These are phyloP conservation scores for Arthrocladium fulminans DNA, from an alignment of 2,329 filamentous ascomycete species.

Conservation along the genomic window DNA sequence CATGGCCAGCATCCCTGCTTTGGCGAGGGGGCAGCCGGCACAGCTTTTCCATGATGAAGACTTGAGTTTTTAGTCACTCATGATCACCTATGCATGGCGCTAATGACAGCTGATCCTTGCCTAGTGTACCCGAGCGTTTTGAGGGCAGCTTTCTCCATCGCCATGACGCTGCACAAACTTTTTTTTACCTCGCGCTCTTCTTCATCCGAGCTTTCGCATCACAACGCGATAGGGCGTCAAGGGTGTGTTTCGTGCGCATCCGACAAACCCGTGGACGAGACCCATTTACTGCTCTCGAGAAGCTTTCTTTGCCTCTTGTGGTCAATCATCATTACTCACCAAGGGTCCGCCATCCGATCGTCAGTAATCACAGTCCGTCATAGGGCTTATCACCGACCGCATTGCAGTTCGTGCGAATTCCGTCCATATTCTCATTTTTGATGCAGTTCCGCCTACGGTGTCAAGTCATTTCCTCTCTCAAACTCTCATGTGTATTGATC, in stretches of 20 bases:
- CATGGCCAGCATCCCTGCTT: no score
- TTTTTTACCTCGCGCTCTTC: neutral
- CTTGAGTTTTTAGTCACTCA: no score
- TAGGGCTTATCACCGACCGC: no score
- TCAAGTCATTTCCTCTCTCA: no score
- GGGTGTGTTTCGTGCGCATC: neutral
- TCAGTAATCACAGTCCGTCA: neutral
- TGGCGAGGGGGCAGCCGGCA: no score
- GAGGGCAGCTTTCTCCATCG: neutral
- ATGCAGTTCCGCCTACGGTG: no score
- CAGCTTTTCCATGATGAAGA: no score
- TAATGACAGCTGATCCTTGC: no score
- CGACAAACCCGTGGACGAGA: neutral
- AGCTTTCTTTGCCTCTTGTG: neutral
- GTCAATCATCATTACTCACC: neutral
- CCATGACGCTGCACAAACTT: neutral
- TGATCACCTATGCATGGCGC: no score
- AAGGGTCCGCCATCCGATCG: neutral
- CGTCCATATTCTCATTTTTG: no score
- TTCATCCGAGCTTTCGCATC: slow-evolving; percentile 1
- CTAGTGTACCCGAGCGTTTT: neutral
- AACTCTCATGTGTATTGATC: no score
- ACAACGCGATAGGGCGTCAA: neutral
- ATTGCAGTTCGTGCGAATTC: no score
- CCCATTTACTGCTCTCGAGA: neutral